phyloP scores from a whole-genome alignment of 2,329 filamentous ascomycete species.

The Aspergillus intermedius region DNA sequence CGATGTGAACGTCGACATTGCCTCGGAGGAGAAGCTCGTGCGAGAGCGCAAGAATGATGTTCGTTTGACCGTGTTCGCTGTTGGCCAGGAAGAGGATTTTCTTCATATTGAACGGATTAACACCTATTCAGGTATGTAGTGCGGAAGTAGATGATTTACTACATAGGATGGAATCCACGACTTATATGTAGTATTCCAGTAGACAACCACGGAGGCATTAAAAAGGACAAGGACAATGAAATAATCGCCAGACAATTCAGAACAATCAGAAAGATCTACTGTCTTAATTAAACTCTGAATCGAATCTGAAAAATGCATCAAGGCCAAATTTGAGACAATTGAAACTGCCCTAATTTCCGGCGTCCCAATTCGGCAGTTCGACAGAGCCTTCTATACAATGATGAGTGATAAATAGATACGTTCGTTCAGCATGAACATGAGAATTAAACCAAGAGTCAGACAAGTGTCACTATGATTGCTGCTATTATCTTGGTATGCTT shows the following conservation, averaged over 20 bases:
- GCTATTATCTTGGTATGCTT: conserved; percentile 7
- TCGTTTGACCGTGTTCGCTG: conserved; percentile 43
- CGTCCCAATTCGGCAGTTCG: not conserved
- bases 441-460: too few species aligned
- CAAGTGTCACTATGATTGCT: conserved; percentile 1
- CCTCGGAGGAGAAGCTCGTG: conserved; percentile 35
- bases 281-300: conserved; percentile 1
- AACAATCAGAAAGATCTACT: not conserved
- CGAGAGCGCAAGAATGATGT: conserved; percentile 40
- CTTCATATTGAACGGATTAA: not conserved
- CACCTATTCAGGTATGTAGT: too few species aligned
- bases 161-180: not conserved
- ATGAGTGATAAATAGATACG: not conserved
- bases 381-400: not conserved
- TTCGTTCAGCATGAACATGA: not conserved
- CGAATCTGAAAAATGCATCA: not conserved
- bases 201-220: too few species aligned
- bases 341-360: not conserved
- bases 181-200: not conserved
- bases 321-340: not conserved
- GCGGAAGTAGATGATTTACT: not conserved
- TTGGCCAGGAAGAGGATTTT: conserved; percentile 41
- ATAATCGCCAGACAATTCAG: not conserved
- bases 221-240: not conserved
- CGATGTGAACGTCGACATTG: conserved; percentile 40